Evolutionary conservation across 2,329 filamentous ascomycete genomes (phyloP), one percentile per base, ranked within the genome.

Genomic region (Diaporthe nobilis): DNA sequence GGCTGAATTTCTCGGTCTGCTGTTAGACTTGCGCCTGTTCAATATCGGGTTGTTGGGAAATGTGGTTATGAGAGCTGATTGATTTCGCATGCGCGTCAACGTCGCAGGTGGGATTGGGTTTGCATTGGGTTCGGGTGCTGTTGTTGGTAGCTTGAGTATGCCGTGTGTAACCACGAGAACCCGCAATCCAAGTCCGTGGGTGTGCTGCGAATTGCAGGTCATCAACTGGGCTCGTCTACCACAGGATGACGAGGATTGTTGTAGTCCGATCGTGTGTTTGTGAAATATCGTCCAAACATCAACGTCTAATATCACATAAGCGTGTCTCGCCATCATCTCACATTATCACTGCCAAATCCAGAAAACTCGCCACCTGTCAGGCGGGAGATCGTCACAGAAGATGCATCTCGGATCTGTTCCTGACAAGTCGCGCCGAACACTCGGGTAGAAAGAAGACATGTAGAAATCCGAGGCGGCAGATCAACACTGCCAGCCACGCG

Each of bases 301-400:
- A 17, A n/a, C 61, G 4, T 31, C 31, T 31, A 6, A 1, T 31
- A 31, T 31, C 31, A 31, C 31, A 31, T 31, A 31, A 6, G 5
- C 5, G 31, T 5, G 31, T 31, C 31, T 53, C 31, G 9, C 31
- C 39, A 31, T 39, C 22, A 68, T n/a, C 22, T 51, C 22, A 28
- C 1, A 1, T 51, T 37, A 6, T 53, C 0, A 25, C 12, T n/a
- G 44, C 17, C 31, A 37, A 13, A 7, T n/a, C 44, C 20, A 25
- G 5, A 15, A 37, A 37, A 25, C 31, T 44, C 44, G 44, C 63
- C 63, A 53, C 31, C 22, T 25, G 31, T 25, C 44, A 39, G 22
- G 25, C 44, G 47, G 63, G 63, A 68, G 47, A 68, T 53, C 49
- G 63, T 68, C 61, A 49, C 10, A n/a, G 17, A 58, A 22, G 37